Evolutionary conservation across 2,329 filamentous ascomycete genomes (phyloP), one percentile per base, ranked within the genome.

Genomic region (Zymoseptoria crescenta): DNA sequence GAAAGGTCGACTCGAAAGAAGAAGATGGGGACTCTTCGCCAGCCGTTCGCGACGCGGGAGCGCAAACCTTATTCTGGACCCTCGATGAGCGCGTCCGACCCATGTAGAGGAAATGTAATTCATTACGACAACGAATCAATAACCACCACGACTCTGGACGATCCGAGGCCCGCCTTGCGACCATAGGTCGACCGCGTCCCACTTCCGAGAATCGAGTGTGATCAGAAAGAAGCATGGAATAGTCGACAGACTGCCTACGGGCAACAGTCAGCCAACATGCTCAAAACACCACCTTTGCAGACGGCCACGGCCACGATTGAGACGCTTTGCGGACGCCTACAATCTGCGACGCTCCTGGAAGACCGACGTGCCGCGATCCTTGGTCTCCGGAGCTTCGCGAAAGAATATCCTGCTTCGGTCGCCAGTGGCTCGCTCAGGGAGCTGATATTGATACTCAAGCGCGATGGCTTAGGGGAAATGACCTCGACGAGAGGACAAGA

Each of bases 221-320:
- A 45, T 2, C 35, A 13, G 7, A 4, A 4, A 16, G 35, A n/a
- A 45, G 35, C 35, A 45, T 45, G 35, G 35, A 45, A 45, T 45
- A 45, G 35, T 45, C 35, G 35, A 45, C 35, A 45, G 35, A 16
- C n/a, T 64, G 61, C 61, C 61, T 62, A 30, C 53, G 65, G 64
- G 65, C 65, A 68, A 61, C 61, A 54, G 45, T 55, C 56, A 62
- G 55, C 50, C 56, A 61, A 64, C 52, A 80, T 80, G 69, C 75
- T 81, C 63, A 74, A 87, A 76, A 89, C 91, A 71, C 94, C 94
- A 68, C 91, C 91, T 72, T 94, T 95, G 81, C 94, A 99, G 82
- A 96, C 91, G 70, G 94, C 93, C 68, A 88, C 89, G 71, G 91
- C 96, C 73, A 96, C 94, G 49, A 99, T 99, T 74, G 88, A 87